These are phyloP conservation scores for Trichosporon sp. DNA, from an alignment of 1,284 basidiomycete species.

Conservation along the genomic window DNA sequence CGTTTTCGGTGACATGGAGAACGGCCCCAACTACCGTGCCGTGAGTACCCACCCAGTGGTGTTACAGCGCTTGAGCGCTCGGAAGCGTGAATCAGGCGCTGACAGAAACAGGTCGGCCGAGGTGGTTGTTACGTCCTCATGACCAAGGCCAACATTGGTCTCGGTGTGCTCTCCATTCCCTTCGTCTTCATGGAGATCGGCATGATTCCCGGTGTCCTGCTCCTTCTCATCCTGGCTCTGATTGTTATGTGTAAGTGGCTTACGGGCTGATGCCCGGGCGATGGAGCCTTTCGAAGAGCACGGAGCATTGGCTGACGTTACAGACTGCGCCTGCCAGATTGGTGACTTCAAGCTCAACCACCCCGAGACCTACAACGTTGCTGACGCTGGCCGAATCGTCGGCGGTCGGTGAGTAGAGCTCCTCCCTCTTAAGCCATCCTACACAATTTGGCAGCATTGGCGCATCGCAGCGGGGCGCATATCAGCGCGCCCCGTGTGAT, in stretches of 20 bases:
- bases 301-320: background rate
- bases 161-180: conserved; percentile 38
- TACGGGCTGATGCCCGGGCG: background rate
- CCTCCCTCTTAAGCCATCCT: too few relatives aligned
- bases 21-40: conserved; percentile 30
- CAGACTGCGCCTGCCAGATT: conserved; percentile 16
- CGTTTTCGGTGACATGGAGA: conserved; percentile 31
- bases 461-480: too few relatives aligned
- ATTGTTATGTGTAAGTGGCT: conserved; percentile 31
- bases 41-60: conserved; percentile 12
- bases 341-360: conserved; percentile 28
- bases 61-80: background rate
- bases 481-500: background rate
- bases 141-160: conserved; percentile 35
- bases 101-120: conserved; percentile 15
- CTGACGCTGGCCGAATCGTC: conserved; percentile 29
- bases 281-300: background rate
- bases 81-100: background rate
- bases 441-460: too few relatives aligned
- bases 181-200: conserved; percentile 31
- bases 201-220: conserved; percentile 32
- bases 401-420: conserved; percentile 19
- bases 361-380: conserved; percentile 23
- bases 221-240: conserved; percentile 29
- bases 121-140: conserved; percentile 22